Percentiles rank a stretch among this genome's conserved stretches.
Conservation (phyloP, 768 basidiomycete species). For the Lactarius indigo region DNA sequence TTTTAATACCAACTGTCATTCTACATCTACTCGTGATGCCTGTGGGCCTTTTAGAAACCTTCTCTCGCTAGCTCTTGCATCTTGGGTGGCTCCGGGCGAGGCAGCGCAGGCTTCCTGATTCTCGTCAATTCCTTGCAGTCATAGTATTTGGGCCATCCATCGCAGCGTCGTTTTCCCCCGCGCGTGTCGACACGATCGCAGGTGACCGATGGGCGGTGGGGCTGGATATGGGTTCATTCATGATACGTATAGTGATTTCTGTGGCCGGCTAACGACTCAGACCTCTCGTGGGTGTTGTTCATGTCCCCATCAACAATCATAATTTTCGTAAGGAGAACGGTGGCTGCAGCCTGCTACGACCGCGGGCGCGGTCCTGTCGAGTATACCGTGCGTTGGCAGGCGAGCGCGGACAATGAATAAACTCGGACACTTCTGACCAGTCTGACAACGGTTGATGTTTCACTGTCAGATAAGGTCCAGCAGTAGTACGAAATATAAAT, state of each 20-base stretch:
- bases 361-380: not conserved
- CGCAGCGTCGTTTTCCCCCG: not conserved
- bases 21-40: not conserved
- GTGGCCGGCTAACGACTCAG: no score
- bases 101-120: slow-evolving; percentile 27
- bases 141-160: not conserved
- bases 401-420: not conserved
- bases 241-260: no score
- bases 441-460: not conserved
- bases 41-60: slow-evolving; percentile 9
- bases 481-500: no score
- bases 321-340: slow-evolving; percentile 1
- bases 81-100: slow-evolving; percentile 28
- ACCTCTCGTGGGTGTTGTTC: not conserved
- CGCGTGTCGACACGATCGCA: not conserved
- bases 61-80: slow-evolving; percentile 28
- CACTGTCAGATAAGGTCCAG: no score
- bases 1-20: not conserved
- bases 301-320: not conserved
- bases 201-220: not conserved
- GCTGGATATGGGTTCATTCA: not conserved
- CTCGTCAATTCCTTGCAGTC: slow-evolving; percentile 14
- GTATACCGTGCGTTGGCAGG: not conserved
- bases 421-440: not conserved
- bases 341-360: not conserved